Evolutionary conservation across 345 rosid species (phyloP).

Genomic region (Ricinus communis): DNA sequence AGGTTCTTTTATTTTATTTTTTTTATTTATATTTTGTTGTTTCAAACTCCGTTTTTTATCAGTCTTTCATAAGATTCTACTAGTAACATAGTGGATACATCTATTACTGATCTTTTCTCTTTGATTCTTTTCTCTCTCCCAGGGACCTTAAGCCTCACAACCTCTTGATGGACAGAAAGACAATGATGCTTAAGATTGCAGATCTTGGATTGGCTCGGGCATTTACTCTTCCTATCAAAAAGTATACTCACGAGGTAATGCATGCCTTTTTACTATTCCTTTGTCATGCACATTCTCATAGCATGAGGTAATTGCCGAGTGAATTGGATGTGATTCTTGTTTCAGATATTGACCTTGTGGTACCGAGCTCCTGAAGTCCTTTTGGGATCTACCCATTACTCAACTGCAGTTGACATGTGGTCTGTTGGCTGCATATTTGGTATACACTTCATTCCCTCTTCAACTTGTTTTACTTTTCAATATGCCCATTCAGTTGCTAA

Average conservation of each 20-base stretch:
- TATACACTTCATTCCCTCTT: constrained; percentile 24
- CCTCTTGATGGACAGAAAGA: constrained; percentile 78
- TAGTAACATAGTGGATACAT: background rate
- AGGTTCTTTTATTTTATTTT: constrained; percentile 40
- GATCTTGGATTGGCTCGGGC: constrained; percentile 94
- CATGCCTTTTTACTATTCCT: background rate
- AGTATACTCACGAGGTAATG: constrained; percentile 93
- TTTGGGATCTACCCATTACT: constrained; percentile 89
- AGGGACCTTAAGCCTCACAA: constrained; percentile 99
- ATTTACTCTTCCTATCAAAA: constrained; percentile 86
- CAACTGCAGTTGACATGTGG: constrained; percentile 96
- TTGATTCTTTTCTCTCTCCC: background rate
- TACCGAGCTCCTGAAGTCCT: constrained; percentile 98
- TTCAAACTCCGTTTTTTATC: no score
- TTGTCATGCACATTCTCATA: background rate
- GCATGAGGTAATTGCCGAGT: background rate
- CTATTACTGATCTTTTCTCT: background rate
- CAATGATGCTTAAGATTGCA: constrained; percentile 80
- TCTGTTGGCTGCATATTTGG: constrained; percentile 95
- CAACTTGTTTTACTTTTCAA: background rate
- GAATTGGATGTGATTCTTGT: background rate
- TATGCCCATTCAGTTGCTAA: constrained; percentile 4
- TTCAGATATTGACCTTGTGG: constrained; percentile 90
- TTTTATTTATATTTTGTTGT: no score
- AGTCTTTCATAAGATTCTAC: background rate